Evolutionary conservation across 2,329 filamentous ascomycete genomes (phyloP).

Genomic region (Tolypocladium ovalisporum): DNA sequence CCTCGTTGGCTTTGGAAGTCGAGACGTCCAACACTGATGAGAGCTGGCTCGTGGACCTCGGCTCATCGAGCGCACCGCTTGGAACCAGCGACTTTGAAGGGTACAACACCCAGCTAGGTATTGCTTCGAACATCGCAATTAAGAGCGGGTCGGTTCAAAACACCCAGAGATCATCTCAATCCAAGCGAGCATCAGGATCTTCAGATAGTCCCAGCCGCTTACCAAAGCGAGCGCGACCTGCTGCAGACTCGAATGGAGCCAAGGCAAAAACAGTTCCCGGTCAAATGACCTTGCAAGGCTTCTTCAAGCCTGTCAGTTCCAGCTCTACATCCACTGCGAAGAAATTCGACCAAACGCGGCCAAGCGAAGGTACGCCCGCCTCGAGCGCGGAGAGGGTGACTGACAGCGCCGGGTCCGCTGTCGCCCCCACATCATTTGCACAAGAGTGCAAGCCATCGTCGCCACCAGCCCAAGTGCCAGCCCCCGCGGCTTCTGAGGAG

Average conservation of each 20-base stretch:
- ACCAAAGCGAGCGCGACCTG: slow-evolving; percentile 16
- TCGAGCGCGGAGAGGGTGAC: not conserved
- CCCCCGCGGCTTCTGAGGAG: not conserved
- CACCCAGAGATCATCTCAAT: not conserved
- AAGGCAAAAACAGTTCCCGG: slow-evolving; percentile 21
- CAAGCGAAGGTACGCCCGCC: not conserved
- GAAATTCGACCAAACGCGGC: not conserved
- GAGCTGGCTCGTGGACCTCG: not conserved
- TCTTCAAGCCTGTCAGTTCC: slow-evolving; percentile 51
- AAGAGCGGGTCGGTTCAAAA: not conserved
- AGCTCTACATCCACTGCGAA: not conserved
- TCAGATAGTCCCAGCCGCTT: slow-evolving; percentile 1
- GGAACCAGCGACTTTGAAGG: not conserved
- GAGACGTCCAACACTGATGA: not conserved
- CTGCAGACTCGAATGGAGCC: slow-evolving; percentile 9
- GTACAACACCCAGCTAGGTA: not conserved
- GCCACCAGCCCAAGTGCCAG: not conserved
- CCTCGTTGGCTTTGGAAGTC: not conserved
- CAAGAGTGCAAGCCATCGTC: not conserved
- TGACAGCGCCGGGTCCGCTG: not conserved
- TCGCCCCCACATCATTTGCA: not conserved
- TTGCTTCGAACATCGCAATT: not conserved
- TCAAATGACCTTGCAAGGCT: slow-evolving; percentile 59
- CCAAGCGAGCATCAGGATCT: not conserved
- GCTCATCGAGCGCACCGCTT: not conserved